Evolutionary conservation across 192 early-diverging fungal genomes (phyloP).

Genomic region (Gonapodya prolifera): DNA sequence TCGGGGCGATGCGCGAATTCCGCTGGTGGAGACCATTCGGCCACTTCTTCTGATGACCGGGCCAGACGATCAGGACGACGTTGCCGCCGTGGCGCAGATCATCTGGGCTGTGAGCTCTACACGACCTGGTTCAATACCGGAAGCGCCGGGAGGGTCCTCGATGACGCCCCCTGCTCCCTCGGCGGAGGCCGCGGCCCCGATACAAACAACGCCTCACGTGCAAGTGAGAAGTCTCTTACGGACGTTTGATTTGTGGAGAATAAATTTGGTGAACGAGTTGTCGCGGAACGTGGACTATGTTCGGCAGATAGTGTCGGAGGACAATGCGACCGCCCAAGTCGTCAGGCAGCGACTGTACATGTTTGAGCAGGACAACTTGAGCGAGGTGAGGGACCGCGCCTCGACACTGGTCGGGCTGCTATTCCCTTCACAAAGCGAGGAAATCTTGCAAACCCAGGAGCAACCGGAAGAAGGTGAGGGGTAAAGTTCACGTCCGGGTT

Average conservation of each 20-base stretch:
- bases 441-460: too few relatives aligned
- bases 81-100: neutral
- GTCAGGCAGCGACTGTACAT: neutral
- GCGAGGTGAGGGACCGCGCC: neutral
- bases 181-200: neutral
- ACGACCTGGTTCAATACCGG: neutral
- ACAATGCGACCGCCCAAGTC: neutral
- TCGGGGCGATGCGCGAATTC: neutral
- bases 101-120: neutral
- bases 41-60: neutral
- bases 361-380: neutral
- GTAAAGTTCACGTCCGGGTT: too few relatives aligned
- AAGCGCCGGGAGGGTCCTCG: neutral
- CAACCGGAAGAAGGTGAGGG: too few relatives aligned
- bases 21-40: neutral
- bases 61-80: neutral
- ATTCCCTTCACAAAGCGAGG: too few relatives aligned
- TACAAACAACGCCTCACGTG: neutral
- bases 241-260: neutral
- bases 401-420: neutral
- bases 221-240: too few relatives aligned
- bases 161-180: neutral
- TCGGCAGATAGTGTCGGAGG: neutral
- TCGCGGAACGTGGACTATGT: neutral
- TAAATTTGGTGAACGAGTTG: neutral